Evolutionary conservation across 192 early-diverging fungal genomes (phyloP), one percentile per base, ranked within the genome.

Genomic region (Backusella macrospora): DNA sequence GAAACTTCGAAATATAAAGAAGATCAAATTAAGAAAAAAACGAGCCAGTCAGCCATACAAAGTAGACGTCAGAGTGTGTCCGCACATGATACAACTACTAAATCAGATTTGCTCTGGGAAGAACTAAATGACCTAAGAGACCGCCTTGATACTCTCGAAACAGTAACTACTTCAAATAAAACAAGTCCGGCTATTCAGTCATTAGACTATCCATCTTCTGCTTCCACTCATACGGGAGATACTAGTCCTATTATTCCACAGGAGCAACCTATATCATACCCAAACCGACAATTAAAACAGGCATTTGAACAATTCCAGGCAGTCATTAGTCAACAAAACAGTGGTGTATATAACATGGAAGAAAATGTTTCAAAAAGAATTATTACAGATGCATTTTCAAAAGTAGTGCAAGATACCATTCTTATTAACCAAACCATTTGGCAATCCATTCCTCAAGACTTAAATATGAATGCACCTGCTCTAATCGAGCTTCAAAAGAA

Each of bases 1-100:
- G 52, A 59, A 59, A 59, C 52, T 26, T 59, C 52, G 8, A 59
- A 59, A 59, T 59, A 59, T n/a, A 59, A 26, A 29, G 21, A 59
- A 55, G 52, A 55, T 23, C 52, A 55, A 59, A 59, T 59, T 59
- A 59, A 59, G 52, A 59, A 59, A 59, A 59, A 59, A 59, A 59
- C 52, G 21, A 59, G 52, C 12, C 52, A 59, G 8, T 59, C 52
- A 59, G 52, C 52, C 52, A 59, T 59, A 59, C 52, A 59, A 26
- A 59, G 52, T 23, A 59, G 52, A 26, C 52, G 52, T 59, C 52
- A 59, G 52, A 59, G 52, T 59, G 21, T 59, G 13, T 59, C 52
- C 26, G 26, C 52, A 59, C 52, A 59, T 59, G 52, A 59, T 59
- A 59, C 52, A 21, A 49, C n/a, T 26, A 59, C 52, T 26, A 59